phyloP scores from a whole-genome alignment of 2,329 filamentous ascomycete genomes.

The Fusarium sp. region DNA sequence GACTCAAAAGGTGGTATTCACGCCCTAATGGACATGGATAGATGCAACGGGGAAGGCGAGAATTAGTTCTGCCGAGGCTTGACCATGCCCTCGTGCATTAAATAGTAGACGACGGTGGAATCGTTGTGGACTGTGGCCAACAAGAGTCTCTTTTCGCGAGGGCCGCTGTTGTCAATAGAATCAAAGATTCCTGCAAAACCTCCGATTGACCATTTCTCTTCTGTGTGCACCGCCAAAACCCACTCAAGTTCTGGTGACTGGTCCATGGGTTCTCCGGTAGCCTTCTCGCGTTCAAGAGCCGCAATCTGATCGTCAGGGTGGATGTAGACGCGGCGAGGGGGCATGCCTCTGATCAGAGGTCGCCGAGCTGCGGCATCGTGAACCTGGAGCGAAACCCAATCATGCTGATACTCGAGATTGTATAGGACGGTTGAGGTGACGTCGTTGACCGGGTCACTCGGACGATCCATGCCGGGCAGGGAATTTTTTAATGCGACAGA shows the following conservation, averaged over 20 bases:
- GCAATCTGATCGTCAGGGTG: slow-evolving; percentile 88
- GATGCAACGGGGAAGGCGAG: not conserved
- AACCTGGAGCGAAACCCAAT: slow-evolving; percentile 76
- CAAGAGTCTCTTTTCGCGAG: slow-evolving; percentile 78
- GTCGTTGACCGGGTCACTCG: slow-evolving; percentile 35
- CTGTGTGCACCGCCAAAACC: slow-evolving; percentile 81
- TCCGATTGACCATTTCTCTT: slow-evolving; percentile 80
- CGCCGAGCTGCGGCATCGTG: slow-evolving; percentile 66
- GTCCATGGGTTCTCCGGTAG: slow-evolving; percentile 60
- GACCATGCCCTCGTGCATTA: slow-evolving; percentile 88
- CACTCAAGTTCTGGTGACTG: slow-evolving; percentile 78
- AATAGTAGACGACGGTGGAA: slow-evolving; percentile 88
- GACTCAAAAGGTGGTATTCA: slow-evolving; percentile 82
- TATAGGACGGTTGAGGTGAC: slow-evolving; percentile 69
- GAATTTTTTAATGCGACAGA: slow-evolving; percentile 9
- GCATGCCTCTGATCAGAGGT: slow-evolving; percentile 80
- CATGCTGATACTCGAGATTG: slow-evolving; percentile 83
- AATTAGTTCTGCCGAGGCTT: slow-evolving; percentile 85
- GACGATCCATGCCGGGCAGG: slow-evolving; percentile 31
- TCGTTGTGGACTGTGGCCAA: slow-evolving; percentile 84
- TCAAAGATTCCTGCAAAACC: slow-evolving; percentile 81
- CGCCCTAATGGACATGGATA: slow-evolving; percentile 54
- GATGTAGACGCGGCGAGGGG: slow-evolving; percentile 81
- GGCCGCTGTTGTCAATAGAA: slow-evolving; percentile 63
- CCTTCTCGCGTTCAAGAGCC: slow-evolving; percentile 74